These are phyloP conservation scores for Ajuga chamaepitys DNA, from an alignment of 257 asterid genomes.

Conservation along the genomic window DNA sequence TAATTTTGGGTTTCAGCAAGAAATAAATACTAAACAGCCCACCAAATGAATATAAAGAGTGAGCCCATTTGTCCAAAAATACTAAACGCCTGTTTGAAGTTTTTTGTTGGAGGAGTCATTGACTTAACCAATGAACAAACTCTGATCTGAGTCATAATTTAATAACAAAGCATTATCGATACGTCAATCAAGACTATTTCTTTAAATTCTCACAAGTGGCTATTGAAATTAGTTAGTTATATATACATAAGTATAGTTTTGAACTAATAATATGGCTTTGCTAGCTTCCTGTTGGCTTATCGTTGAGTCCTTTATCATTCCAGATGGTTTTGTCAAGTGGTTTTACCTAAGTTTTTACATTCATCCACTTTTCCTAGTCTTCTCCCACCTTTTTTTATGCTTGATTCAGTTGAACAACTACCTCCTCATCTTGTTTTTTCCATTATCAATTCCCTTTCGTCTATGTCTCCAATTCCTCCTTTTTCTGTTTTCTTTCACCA, in stretches of 20 bases:
- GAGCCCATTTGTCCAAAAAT: too few species aligned
- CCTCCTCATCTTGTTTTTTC: constrained; percentile 2
- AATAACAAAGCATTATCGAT: too few species aligned
- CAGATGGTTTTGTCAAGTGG: constrained; percentile 43
- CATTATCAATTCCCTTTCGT: constrained; percentile 5
- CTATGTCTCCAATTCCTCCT: background rate
- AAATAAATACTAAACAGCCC: too few species aligned
- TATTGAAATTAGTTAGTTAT: background rate
- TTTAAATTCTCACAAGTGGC: too few species aligned
- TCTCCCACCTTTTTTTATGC: constrained; percentile 42
- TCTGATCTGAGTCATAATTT: too few species aligned
- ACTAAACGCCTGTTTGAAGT: too few species aligned
- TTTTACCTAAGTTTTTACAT: constrained; percentile 41
- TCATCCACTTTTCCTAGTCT: constrained; percentile 32
- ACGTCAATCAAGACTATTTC: too few species aligned
- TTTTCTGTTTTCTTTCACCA: background rate
- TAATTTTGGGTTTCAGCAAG: too few species aligned
- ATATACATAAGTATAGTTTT: background rate
- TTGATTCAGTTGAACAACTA: constrained; percentile 11
- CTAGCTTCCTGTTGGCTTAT: constrained; percentile 50
- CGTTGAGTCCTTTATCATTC: constrained; percentile 35
- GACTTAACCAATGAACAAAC: too few species aligned
- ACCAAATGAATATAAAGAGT: too few species aligned
- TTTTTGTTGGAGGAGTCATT: too few species aligned
- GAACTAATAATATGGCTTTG: constrained; percentile 21